Base-by-base conservation (phyloP, 202 grass and related monocot genomes). In the Bolboschoenoplectus hybrid region DNA sequence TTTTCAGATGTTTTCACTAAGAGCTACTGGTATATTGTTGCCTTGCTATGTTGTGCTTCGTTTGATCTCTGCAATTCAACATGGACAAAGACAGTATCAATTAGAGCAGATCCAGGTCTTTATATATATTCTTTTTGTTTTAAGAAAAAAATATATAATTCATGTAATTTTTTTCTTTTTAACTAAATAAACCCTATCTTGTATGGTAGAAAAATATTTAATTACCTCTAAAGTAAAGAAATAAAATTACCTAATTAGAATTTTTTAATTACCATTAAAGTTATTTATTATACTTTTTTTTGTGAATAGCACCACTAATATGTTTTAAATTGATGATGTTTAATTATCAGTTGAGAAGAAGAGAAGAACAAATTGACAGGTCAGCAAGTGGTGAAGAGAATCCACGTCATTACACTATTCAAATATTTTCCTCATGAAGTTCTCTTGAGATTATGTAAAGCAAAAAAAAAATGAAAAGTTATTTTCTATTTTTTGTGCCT, bases 11-110 rank as follows among this genome's bases (percentile, higher is more conserved):
- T 92, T 91, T 82, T 45, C 91, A 81, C 85, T 96, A 66, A 89
- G 96, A 84, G 91, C 93, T 0, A 91, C 86, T 63, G 96, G 91
- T 76, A 98, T 98, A 87, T 83, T 98, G 56, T 63, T 96, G 89
- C 96, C 96, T 10, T 94, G 89, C 87, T 98, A 94, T 82, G 85
- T 87, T 4, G 75, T 98, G 45, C 90, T 98, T 89, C 47, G 90
- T 83, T 86, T 98, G 73, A 94, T 98, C 82, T 91, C 93, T 3
- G 88, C 85, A 17, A 88, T 98, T 67, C 96, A 95, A 87, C 87
- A 90, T 55, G 93, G 90, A 3, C 91, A 91, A 19, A 66, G 36
- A 49, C 91, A 88, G 60, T 92, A 95, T 80, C 87, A 85, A 17
- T 67, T 95, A 67, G 91, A 91, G 57, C 86, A 89, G 73, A 77